These are phyloP conservation scores for Pyrus hybrid DNA, from an alignment of 331 rosid genomes.

Conservation along the genomic window DNA sequence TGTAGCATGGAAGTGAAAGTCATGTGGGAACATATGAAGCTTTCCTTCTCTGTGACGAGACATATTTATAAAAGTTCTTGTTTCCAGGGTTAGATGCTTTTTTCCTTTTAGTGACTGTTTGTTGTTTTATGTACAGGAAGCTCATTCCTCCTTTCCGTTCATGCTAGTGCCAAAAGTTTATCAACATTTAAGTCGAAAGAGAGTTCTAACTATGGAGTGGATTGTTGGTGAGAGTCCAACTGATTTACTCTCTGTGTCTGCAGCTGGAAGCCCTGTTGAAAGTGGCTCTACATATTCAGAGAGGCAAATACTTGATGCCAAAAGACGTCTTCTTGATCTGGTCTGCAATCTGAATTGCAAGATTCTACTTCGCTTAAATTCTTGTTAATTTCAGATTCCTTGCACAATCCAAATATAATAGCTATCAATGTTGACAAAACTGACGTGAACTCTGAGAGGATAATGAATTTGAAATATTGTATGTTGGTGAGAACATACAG, in stretches of 20 bases:
- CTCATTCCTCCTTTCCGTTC: constrained; percentile 68
- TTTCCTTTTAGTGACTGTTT: constrained; percentile 15
- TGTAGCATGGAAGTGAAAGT: background rate
- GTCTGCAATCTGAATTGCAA: constrained; percentile 32
- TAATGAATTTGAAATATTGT: background rate
- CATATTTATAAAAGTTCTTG: background rate
- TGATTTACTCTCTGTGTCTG: constrained; percentile 56
- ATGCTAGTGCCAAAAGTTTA: constrained; percentile 65
- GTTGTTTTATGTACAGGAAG: constrained; percentile 50
- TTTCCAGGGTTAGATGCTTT: background rate
- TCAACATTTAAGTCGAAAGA: constrained; percentile 58
- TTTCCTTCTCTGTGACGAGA: background rate
- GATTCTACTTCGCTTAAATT: background rate
- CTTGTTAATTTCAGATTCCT: background rate
- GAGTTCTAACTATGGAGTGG: constrained; percentile 98
- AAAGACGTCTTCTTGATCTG: constrained; percentile 85
- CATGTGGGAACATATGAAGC: background rate
- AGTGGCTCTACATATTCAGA: constrained; percentile 43
- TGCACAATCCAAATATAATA: background rate
- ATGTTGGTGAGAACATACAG: background rate
- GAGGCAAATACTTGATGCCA: constrained; percentile 64
- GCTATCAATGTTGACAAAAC: background rate
- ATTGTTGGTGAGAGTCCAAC: constrained; percentile 92
- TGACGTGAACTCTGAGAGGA: background rate
- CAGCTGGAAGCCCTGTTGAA: constrained; percentile 32